A percentile compares a stretch with the other conserved stretches of the same genome.
These are phyloP conservation scores for Salix purpurea DNA, from an alignment of 345 rosid genomes.

Conservation along the genomic window DNA sequence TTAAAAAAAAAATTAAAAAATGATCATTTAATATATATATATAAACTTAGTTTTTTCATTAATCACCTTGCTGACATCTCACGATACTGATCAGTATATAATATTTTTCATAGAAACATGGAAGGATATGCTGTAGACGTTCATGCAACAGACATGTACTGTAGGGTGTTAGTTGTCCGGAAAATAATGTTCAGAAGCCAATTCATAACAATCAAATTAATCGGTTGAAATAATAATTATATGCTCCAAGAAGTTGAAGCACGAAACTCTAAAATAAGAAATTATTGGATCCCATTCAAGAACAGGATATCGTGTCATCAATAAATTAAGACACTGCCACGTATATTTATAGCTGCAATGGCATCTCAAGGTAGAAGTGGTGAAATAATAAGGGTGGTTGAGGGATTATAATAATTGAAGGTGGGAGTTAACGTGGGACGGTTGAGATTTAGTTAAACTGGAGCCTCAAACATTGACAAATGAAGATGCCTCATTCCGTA, in stretches of 20 bases:
- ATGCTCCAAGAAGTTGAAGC: not conserved
- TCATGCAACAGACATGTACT: not conserved
- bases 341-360: not conserved
- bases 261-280: not conserved
- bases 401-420: conserved; percentile 2
- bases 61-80: too few species aligned
- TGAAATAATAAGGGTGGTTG: not conserved
- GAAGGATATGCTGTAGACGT: not conserved
- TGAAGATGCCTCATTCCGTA: conserved; percentile 41
- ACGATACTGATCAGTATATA: too few species aligned
- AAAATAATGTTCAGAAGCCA: not conserved
- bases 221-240: not conserved
- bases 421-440: conserved; percentile 39
- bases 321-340: too few species aligned
- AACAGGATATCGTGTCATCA: not conserved
- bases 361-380: not conserved
- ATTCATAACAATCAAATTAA: not conserved
- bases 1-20: too few species aligned
- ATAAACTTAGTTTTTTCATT: too few species aligned
- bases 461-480: conserved; percentile 59
- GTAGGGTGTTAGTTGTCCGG: not conserved
- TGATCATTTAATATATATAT: too few species aligned
- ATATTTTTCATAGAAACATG: too few species aligned
- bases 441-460: conserved; percentile 42
- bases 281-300: conserved; percentile 14